A percentile compares a stretch with the other conserved stretches of the same genome.
Conservation (phyloP, 441 rosid species). For the Croton laevigatus region DNA sequence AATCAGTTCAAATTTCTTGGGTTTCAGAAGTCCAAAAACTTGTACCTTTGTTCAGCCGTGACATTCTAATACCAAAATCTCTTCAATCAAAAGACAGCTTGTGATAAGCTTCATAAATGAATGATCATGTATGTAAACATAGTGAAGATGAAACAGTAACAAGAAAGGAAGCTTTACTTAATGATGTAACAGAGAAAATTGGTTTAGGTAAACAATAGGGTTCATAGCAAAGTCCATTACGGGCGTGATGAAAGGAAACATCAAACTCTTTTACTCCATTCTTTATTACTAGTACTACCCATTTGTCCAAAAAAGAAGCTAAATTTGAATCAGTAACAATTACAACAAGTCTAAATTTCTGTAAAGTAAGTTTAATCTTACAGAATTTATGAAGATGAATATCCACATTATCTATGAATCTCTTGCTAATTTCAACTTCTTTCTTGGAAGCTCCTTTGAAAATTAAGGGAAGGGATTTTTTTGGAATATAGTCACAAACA, state of each 20-base stretch:
- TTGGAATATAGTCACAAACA: too few species aligned
- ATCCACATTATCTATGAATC: too few species aligned
- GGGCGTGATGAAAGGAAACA: background rate
- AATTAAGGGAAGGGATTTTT: too few species aligned
- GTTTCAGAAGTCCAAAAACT: background rate
- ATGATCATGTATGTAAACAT: background rate
- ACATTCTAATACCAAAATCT: background rate
- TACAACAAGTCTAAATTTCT: too few species aligned
- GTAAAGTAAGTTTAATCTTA: too few species aligned
- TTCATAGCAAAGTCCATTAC: too few species aligned
- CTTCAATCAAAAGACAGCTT: background rate
- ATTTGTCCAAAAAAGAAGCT: too few species aligned
- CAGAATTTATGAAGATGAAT: too few species aligned
- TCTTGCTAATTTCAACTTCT: too few species aligned
- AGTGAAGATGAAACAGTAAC: background rate
- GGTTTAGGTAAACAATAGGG: background rate
- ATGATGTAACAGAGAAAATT: background rate
- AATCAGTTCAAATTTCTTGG: background rate
- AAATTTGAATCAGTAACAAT: too few species aligned
- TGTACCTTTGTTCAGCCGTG: background rate
- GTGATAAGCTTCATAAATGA: background rate
- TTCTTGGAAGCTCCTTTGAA: too few species aligned
- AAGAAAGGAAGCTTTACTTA: background rate
- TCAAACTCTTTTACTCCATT: background rate
- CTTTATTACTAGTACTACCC: background rate